Conservation (phyloP, 352 stramenopile genomes). For the Achlya hypogyna region DNA sequence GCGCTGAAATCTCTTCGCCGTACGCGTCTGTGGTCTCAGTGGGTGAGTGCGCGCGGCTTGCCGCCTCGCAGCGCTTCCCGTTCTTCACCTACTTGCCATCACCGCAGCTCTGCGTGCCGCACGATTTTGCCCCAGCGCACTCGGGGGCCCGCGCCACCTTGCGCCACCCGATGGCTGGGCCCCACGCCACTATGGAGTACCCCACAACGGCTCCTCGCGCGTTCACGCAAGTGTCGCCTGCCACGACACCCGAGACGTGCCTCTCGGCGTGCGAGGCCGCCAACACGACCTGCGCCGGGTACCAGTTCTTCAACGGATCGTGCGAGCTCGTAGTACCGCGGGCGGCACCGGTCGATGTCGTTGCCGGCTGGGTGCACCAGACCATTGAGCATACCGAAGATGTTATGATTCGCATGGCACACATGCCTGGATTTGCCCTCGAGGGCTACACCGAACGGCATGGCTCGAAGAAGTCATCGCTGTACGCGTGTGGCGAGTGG, state of each 20-base stretch:
- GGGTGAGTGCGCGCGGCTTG: conserved; percentile 8
- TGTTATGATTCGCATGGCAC: neutral
- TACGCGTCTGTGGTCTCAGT: conserved; percentile 5
- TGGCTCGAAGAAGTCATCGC: neutral
- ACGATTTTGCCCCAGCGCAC: neutral
- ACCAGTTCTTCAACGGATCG: neutral
- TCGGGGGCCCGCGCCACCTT: neutral
- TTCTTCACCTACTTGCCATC: conserved; percentile 17
- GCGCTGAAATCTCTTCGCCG: neutral
- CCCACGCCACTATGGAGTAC: neutral
- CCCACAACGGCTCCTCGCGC: neutral
- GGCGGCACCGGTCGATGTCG: neutral
- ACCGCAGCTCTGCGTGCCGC: conserved; percentile 4
- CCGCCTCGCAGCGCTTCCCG: neutral
- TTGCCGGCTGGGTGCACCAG: conserved; percentile 2
- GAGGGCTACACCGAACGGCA: neutral
- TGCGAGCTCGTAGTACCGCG: neutral
- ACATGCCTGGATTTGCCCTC: neutral
- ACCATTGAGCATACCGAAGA: neutral
- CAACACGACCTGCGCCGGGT: neutral
- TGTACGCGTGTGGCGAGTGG: neutral
- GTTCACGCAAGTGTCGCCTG: neutral
- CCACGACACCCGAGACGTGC: neutral
- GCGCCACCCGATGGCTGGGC: neutral
- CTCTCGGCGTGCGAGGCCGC: neutral